Evolutionary conservation across 2,329 filamentous ascomycete species (phyloP).

Genomic region (Verticillium tricorpus): DNA sequence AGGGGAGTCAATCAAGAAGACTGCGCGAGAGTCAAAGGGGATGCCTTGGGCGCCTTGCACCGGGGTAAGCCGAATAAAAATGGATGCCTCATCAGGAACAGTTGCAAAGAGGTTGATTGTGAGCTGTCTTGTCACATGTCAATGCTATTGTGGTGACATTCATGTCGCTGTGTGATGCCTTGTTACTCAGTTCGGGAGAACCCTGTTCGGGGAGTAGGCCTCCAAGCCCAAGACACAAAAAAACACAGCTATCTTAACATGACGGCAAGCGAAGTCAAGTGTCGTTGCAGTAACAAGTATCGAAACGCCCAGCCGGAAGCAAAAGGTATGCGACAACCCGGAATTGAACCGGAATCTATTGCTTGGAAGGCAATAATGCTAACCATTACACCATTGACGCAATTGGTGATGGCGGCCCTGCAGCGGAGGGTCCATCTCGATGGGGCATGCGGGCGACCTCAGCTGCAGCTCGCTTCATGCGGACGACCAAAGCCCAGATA

Average conservation of each 20-base stretch:
- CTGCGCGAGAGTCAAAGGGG: too few relatives aligned
- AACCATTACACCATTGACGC: not conserved
- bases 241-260: not conserved
- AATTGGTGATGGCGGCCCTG: not conserved
- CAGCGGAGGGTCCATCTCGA: not conserved
- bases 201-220: too few relatives aligned
- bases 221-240: too few relatives aligned
- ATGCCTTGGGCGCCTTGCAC: too few relatives aligned
- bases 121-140: too few relatives aligned
- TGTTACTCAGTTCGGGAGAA: too few relatives aligned
- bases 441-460: not conserved
- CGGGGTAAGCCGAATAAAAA: too few relatives aligned
- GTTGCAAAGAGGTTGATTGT: too few relatives aligned
- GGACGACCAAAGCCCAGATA: constrained; percentile 12
- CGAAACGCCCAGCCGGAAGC: not conserved
- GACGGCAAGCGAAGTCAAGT: not conserved
- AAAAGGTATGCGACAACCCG: not conserved
- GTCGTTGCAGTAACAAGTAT: not conserved
- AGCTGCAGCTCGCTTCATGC: not conserved
- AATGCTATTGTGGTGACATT: too few relatives aligned
- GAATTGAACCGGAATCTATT: not conserved
- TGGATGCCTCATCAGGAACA: too few relatives aligned
- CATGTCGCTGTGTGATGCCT: too few relatives aligned
- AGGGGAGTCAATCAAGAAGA: too few relatives aligned
- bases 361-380: not conserved